Evolutionary conservation across 2,329 filamentous ascomycete genomes (phyloP), one percentile per base, ranked within the genome.

Genomic region (Knufia petricola): DNA sequence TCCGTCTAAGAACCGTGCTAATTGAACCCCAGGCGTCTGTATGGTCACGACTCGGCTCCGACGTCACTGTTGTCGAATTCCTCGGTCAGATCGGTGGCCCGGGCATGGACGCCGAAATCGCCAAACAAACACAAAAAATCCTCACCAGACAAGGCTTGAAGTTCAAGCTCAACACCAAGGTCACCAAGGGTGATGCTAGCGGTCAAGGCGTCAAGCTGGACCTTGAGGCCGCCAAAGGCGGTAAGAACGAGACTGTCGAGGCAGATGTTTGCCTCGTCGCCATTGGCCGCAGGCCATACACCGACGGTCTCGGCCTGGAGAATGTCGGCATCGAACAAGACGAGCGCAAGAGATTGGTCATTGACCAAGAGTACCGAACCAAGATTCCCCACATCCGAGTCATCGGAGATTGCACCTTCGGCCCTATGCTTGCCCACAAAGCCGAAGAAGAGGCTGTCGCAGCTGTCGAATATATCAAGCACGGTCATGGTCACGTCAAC

Each of bases 371-470:
- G 72, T 98, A 95, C 79, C 88, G 92, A 71, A 98, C 92, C 64
- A 96, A 95, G 76, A 75, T 92, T 59, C 86, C 89, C 41, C 92
- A 98, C 74, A 95, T 98, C 68, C 89, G 92, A 61, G 92, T 90
- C 62, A 85, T 96, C 58, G 92, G 92, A 64, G 92, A 96, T 69
- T 86, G 81, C 64, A 98, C 92, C 40, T 98, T 98, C 67, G 92
- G 92, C 8, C 89, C 89, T 63, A 98, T 98, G 92, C 82, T 98
- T 63, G 92, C 92, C 48, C 92, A 98, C 79, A 98, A 98, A 79
- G 92, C 92, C 45, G 92, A 98, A 72, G 92, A 98, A 72, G 92
- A 98, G 73, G 92, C 79, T 52, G 89, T 96, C 55, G 92, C 92
- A 26, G 90, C 84, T 50, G 77, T 96, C 55, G 92, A 98, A 72